Base-by-base conservation (phyloP, 306 rosid species). In the Cucurbita pepo region DNA sequence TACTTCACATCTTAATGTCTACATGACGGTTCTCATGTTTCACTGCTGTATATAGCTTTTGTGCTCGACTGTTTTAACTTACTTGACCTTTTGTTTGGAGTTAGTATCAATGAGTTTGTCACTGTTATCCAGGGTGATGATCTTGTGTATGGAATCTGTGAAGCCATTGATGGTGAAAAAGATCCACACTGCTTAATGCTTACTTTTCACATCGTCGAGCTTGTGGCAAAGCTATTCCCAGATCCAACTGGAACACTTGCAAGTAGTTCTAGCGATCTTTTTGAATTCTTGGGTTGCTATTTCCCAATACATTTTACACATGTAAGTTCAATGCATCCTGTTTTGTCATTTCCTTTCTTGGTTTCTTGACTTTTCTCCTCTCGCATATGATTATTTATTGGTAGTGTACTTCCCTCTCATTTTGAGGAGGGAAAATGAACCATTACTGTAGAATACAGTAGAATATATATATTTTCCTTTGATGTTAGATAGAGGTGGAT, bases 221-320 rank as follows among this genome's bases (percentile, higher is more conserved):
- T 73, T 77, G 53, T 90, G 83, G 89, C 83, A 76, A 82, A 15
- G 79, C 64, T 87, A 78, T 86, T 82, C 82, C 98, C 92, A 21
- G 89, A 90, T 74, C 84, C 94, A 77, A 77, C 89, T 72, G 97
- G 89, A 72, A 84, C 82, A 67, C 89, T 87, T 81, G 86, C 85
- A 72, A 90, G 72, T 79, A 86, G 59, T 80, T 85, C 82, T 30
- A 84, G 76, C 69, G 92, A 89, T 63, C 73, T 94, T 73, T 90
- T 85, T 85, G 97, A 89, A 77, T 79, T 87, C 80, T 79, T 94
- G 86, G 89, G 81, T 57, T 76, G 87, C 81, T 94, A 94, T 87
- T 94, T 90, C 86, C 98, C 98, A 74, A 85, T 94, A 83, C 98
- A 89, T 90, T 90, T 90, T 82, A 90, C 98, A 76, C 98, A 90